Conservation (phyloP, 148 eudicot species). For the Chenopodium formosanum region DNA sequence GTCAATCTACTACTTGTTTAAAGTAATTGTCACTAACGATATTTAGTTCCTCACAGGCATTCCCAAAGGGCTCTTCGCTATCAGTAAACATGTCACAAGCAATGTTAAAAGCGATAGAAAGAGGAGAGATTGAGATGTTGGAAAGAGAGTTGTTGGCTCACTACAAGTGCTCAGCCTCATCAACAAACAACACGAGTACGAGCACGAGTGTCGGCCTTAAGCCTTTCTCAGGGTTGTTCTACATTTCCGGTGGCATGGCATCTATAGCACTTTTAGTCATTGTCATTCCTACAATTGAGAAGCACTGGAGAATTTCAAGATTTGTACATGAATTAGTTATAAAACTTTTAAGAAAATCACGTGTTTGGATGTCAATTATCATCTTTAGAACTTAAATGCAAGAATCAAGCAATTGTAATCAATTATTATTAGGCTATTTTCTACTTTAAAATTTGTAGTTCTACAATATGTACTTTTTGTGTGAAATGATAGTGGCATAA, state of each 20-base stretch:
- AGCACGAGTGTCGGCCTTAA: constrained; percentile 10
- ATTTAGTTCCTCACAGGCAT: neutral
- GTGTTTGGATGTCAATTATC: too few relatives aligned
- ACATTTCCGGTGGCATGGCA: constrained; percentile 16
- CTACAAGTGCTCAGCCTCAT: constrained; percentile 10
- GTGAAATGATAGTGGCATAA: too few relatives aligned
- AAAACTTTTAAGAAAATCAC: too few relatives aligned
- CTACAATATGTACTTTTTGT: too few relatives aligned
- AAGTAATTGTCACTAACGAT: too few relatives aligned
- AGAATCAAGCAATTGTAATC: too few relatives aligned
- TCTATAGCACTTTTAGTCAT: constrained; percentile 10
- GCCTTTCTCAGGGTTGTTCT: constrained; percentile 28
- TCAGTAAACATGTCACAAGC: constrained; percentile 21
- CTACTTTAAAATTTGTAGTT: too few relatives aligned
- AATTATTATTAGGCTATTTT: too few relatives aligned
- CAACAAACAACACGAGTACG: neutral
- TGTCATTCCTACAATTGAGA: neutral
- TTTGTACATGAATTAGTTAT: too few relatives aligned
- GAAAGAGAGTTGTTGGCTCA: constrained; percentile 9
- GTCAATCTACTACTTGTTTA: too few relatives aligned
- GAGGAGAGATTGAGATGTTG: constrained; percentile 20
- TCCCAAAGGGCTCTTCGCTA: constrained; percentile 9
- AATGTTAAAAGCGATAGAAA: constrained; percentile 25
- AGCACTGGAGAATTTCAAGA: neutral
- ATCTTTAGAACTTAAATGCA: too few relatives aligned